Base-by-base conservation (phyloP, 2,329 filamentous ascomycete species). In the Penicillium sp. region DNA sequence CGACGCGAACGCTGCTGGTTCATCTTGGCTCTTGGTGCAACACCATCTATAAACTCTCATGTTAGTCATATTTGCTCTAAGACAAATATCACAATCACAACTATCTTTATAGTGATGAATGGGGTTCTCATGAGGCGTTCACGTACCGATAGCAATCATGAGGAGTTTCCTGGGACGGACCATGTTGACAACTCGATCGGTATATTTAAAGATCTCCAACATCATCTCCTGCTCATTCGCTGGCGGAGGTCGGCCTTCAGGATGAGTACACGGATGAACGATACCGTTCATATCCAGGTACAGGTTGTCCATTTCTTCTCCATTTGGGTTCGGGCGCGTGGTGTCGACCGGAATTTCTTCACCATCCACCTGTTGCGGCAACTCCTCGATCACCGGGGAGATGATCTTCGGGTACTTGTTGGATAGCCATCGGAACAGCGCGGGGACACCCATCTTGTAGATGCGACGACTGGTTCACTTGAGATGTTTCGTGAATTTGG, bases 221-320 rank as follows among this genome's bases (percentile, higher is more conserved):
- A 99, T 99, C 94, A 99, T 99, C 77, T 97, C 94, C 73, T 96
- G 91, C 78, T 99, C 94, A 58, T 94, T 93, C 69, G 88, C 89
- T 11, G 94, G 94, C 4, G 94, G 86, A 2, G 94, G 92, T 60
- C 86, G 86, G 69, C 97, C 93, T 74, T 99, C 94, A 0, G 94
- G 94, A 77, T 99, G 94, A 45, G 93, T 96, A 78, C 94, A 99
- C 29, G 95, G 95, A 79, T 99, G 94, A 35, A 99, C 94, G 64
- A 99, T 99, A 72, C 94, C 95, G 75, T 99, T 99, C 93, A 99
- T 97, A 70, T 99, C 94, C 60, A 99, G 85, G 71, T 99, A 99
- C 6, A 99, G 81, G 69, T 99, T 99, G 77, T 99, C 93, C 69
- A 96, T 90, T 75, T 99, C 94, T 77, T 97, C 93, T 72, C 92